Evolutionary conservation across 495 filamentous ascomycete species (phyloP), one percentile per base, ranked within the genome.

Genomic region (Penicillium atrosanguineum): DNA sequence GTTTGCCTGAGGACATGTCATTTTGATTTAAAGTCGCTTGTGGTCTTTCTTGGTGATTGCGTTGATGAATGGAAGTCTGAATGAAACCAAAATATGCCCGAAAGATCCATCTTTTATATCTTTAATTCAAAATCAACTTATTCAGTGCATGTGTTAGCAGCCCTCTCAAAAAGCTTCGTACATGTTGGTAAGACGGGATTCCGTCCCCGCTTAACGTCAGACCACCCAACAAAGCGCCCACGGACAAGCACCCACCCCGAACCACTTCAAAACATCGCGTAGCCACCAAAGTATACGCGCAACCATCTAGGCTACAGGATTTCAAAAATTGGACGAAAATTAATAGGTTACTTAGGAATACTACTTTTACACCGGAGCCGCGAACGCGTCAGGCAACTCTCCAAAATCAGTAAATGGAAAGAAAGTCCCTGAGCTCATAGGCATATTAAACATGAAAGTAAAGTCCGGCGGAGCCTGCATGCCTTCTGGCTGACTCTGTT

Each of bases 351-450:
- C 7, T 11, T 45, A 7, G n/a, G n/a, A 9, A 40, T n/a, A 2
- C 8, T 19, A 16, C 1, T 31, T 28, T 14, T 42, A 31, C 16
- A 31, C 14, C 21, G 16, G 23, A 5, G 15, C 21, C 9, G 20
- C 37, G 7, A 43, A 15, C 1, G 34, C 47, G 2, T 42, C 47
- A 4, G 31, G 31, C 20, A 46, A 19, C 6, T 25, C 26, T n/a
- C 19, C 38, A n/a, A 56, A 53, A 36, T 61, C 46, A 23, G 50
- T 41, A 21, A 51, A 59, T 7, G 59, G 50, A 44, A 59, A 62
- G 12, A 56, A 49, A 15, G 37, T 16, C 44, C 59, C 62, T 5
- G 23, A 2, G 5, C 23, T 23, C 3, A 59, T 25, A 12, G 59
- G 56, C 21, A 56, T 41, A 14, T 50, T 43, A 16, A 57, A 45